Evolutionary conservation across 345 rosid genomes (phyloP).

Genomic region (Barbarea vulgaris): DNA sequence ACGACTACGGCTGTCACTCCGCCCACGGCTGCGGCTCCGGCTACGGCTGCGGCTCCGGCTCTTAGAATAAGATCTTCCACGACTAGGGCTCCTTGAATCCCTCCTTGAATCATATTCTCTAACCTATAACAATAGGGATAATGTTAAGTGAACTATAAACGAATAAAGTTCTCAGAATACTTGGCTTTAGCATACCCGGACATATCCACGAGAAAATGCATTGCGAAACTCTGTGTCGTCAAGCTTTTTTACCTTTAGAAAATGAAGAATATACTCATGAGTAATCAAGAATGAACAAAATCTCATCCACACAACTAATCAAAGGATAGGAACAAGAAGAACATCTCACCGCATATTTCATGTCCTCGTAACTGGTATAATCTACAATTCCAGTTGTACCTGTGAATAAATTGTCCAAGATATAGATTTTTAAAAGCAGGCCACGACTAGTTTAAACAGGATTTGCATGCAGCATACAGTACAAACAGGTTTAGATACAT

Average conservation of each 20-base stretch:
- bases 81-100: slow-evolving; percentile 78
- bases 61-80: slow-evolving; percentile 69
- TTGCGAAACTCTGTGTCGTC: slow-evolving; percentile 93
- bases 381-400: slow-evolving; percentile 96
- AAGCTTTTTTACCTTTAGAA: slow-evolving; percentile 78
- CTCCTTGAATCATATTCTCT: slow-evolving; percentile 78
- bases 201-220: slow-evolving; percentile 85
- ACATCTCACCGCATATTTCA: slow-evolving; percentile 93
- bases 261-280: neutral
- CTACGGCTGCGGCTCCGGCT: slow-evolving; percentile 75
- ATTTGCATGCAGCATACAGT: neutral
- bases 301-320: slow-evolving; percentile 4
- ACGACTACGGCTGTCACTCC: slow-evolving; percentile 55
- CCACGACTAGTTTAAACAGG: neutral
- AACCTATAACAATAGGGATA: slow-evolving; percentile 54
- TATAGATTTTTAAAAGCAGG: neutral
- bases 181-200: slow-evolving; percentile 61
- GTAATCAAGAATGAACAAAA: slow-evolving; percentile 10
- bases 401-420: slow-evolving; percentile 34
- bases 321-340: slow-evolving; percentile 1
- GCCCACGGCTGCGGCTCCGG: slow-evolving; percentile 54
- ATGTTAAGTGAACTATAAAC: neutral
- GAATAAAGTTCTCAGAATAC: neutral
- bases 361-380: slow-evolving; percentile 90
- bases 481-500: slow-evolving; percentile 1